These are phyloP conservation scores for Phyllosticta citrichinensis DNA, from an alignment of 2,329 filamentous ascomycete genomes.

Conservation along the genomic window DNA sequence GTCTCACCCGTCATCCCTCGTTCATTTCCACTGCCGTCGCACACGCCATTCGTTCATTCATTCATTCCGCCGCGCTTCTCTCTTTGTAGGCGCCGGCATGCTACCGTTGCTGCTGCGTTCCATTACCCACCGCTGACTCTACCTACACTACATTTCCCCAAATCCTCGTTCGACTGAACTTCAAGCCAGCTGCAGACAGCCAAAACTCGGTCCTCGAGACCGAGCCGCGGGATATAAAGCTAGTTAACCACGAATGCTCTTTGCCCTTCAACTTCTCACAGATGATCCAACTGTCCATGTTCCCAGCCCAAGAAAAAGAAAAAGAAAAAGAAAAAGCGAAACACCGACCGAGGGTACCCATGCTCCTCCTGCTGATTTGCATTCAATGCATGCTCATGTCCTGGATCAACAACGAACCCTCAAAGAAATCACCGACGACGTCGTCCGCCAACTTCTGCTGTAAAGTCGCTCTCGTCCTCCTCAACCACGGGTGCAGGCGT, in stretches of 20 bases:
- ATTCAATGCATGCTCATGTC: neutral
- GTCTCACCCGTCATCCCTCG: neutral
- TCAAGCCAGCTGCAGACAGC: constrained; percentile 5
- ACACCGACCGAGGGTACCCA: neutral
- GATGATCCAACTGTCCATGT: neutral
- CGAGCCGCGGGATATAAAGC: constrained; percentile 6
- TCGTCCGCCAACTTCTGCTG: neutral
- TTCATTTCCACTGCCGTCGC: neutral
- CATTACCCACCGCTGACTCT: neutral
- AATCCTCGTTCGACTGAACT: neutral
- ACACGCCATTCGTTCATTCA: neutral
- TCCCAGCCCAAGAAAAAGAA: neutral
- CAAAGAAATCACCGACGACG: neutral
- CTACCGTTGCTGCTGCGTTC: too few relatives aligned
- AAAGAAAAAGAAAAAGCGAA: neutral
- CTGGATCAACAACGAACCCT: neutral
- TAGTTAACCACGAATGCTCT: neutral
- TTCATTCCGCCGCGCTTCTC: neutral
- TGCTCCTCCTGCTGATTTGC: neutral
- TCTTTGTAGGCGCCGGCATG: neutral
- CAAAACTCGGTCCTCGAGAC: neutral
- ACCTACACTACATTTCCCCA: neutral
- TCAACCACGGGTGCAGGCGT: constrained; percentile 67
- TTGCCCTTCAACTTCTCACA: neutral
- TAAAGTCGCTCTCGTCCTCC: constrained; percentile 39